Evolutionary conservation across 1,284 basidiomycete genomes (phyloP).

Genomic region (Ganoderma meredithae): DNA sequence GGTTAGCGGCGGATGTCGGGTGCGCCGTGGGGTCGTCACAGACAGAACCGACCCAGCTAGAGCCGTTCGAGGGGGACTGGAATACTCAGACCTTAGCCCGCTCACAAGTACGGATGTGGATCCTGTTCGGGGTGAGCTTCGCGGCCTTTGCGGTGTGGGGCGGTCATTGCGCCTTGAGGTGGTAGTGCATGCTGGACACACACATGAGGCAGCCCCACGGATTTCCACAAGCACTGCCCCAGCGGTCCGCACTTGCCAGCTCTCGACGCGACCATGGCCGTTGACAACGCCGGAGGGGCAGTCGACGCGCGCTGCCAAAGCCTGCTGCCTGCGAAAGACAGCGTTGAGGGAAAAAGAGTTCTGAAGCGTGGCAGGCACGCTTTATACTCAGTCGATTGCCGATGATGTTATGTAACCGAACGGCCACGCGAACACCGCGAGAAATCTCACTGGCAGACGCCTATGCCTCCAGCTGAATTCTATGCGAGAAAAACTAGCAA

Average conservation of each 20-base stretch:
- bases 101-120: constrained; percentile 27
- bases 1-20: constrained; percentile 18
- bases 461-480: too few relatives aligned
- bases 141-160: constrained; percentile 30
- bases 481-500: too few relatives aligned
- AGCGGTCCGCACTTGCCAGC: neutral
- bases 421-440: neutral
- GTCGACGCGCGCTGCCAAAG: neutral
- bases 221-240: too few relatives aligned
- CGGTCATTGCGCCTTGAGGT: constrained; percentile 1
- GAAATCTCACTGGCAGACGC: too few relatives aligned
- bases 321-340: constrained; percentile 4
- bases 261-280: constrained; percentile 1
- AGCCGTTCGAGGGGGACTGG: constrained; percentile 21
- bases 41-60: constrained; percentile 22
- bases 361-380: neutral
- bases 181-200: constrained; percentile 2
- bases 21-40: constrained; percentile 22
- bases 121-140: constrained; percentile 30
- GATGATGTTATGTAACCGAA: neutral
- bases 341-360: neutral
- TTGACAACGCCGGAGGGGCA: neutral
- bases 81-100: constrained; percentile 28
- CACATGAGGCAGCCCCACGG: neutral
- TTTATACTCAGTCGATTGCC: neutral